phyloP scores from a whole-genome alignment of 148 eudicot species.

The Hydrangea macrophylla region DNA sequence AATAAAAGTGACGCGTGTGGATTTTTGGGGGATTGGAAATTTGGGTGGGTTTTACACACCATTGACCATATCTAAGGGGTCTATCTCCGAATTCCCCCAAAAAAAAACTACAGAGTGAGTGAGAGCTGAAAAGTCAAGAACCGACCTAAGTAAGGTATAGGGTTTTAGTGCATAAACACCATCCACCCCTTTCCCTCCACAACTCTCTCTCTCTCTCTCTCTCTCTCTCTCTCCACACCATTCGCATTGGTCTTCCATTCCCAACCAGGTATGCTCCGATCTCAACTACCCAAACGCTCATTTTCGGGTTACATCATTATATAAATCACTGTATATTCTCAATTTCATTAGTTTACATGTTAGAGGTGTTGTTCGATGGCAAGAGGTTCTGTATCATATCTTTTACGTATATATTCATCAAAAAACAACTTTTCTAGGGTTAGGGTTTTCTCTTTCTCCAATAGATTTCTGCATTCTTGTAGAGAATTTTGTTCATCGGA shows the following conservation, averaged over 20 bases:
- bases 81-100: no score
- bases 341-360: not conserved
- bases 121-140: no score
- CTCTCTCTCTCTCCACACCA: not conserved
- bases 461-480: conserved; percentile 9
- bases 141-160: conserved; percentile 14
- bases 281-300: not conserved
- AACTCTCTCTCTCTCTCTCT: conserved; percentile 9
- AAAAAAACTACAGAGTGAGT: no score
- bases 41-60: no score
- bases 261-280: not conserved
- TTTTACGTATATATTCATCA: conserved; percentile 22
- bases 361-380: conserved; percentile 23
- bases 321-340: not conserved
- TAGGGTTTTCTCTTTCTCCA: conserved; percentile 16
- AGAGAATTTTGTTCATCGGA: not conserved
- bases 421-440: conserved; percentile 13
- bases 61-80: no score
- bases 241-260: not conserved
- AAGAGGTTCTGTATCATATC: conserved; percentile 28
- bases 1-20: no score
- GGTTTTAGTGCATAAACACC: conserved; percentile 11
- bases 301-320: not conserved
- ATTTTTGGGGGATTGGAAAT: no score
- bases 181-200: conserved; percentile 6